These are phyloP conservation scores for Phellopilus nigrolimitatus DNA, from an alignment of 1,284 basidiomycete genomes.

Conservation along the genomic window DNA sequence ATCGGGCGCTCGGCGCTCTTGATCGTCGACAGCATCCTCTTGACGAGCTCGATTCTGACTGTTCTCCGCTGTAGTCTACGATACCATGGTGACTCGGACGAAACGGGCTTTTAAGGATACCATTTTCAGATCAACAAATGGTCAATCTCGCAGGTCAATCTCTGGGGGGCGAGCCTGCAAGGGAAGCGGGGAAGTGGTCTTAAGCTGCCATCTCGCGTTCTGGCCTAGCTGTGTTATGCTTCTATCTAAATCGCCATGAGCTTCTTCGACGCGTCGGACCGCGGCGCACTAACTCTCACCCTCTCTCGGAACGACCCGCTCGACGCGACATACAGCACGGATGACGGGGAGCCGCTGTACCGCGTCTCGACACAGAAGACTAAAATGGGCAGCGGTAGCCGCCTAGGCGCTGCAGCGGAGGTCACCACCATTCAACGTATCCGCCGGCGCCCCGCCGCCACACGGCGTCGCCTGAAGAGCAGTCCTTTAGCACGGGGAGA, in stretches of 20 bases:
- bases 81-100: too few relatives aligned
- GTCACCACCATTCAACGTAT: slow-evolving; percentile 1
- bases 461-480: not conserved
- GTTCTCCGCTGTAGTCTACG: too few relatives aligned
- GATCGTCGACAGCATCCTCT: too few relatives aligned
- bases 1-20: too few relatives aligned
- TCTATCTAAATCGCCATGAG: not conserved
- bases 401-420: not conserved
- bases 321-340: slow-evolving; percentile 4
- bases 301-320: slow-evolving; percentile 9
- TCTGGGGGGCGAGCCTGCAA: too few relatives aligned
- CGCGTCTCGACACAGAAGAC: slow-evolving; percentile 1
- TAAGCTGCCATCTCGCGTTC: too few relatives aligned
- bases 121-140: too few relatives aligned
- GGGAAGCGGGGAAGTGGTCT: too few relatives aligned
- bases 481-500: not conserved
- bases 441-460: not conserved
- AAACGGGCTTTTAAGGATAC: too few relatives aligned
- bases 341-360: slow-evolving; percentile 10
- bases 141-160: too few relatives aligned
- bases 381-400: not conserved
- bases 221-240: too few relatives aligned
- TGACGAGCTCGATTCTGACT: too few relatives aligned
- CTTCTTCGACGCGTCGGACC: slow-evolving; percentile 12
- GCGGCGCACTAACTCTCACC: slow-evolving; percentile 9